Evolutionary conservation across 768 basidiomycete species (phyloP).

Genomic region (Brasilioporus rufonigricans): DNA sequence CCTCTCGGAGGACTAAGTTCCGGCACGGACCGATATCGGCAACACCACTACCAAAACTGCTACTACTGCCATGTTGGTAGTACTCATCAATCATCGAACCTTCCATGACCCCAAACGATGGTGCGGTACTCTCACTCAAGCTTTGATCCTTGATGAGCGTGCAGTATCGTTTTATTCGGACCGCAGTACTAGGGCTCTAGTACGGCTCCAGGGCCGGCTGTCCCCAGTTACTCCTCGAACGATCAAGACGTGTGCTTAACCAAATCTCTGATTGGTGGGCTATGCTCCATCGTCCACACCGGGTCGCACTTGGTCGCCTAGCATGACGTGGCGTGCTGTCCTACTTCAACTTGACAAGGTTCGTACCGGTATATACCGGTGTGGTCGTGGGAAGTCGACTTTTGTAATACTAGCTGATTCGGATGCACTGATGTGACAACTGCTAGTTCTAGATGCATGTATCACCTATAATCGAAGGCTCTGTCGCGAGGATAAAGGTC

Average conservation of each 20-base stretch:
- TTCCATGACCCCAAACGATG: neutral
- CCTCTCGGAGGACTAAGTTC: neutral
- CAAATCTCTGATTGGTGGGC: neutral
- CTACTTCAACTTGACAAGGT: neutral
- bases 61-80: too few species aligned
- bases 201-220: neutral
- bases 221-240: neutral
- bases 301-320: neutral
- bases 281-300: too few species aligned
- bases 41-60: neutral
- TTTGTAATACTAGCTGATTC: neutral
- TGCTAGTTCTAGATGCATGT: neutral
- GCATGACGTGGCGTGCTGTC: neutral
- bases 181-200: neutral
- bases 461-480: neutral
- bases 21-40: conserved; percentile 15
- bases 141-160: neutral
- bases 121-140: neutral
- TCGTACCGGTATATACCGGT: neutral
- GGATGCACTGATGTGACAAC: conserved; percentile 13
- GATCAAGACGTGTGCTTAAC: neutral
- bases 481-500: conserved; percentile 10
- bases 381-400: neutral
- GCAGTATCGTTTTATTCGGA: neutral
- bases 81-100: neutral